These are phyloP conservation scores for Lentinula lateritia DNA, from an alignment of 768 basidiomycete species.

Conservation along the genomic window DNA sequence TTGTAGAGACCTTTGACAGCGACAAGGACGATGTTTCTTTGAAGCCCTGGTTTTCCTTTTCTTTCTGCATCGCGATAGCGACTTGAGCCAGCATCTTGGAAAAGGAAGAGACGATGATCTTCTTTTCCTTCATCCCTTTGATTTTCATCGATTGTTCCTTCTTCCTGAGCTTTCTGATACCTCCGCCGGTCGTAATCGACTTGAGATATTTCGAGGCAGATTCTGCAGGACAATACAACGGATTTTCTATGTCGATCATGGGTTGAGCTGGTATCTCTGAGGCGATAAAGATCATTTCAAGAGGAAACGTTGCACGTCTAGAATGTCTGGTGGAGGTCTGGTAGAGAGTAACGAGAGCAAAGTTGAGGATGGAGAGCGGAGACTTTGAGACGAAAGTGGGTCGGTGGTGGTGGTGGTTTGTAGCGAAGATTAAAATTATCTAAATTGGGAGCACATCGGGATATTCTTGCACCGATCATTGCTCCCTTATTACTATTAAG, in stretches of 20 bases:
- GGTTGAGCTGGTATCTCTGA: conserved; percentile 17
- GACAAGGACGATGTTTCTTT: background rate
- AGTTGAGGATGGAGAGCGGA: background rate
- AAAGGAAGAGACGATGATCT: conserved; percentile 1
- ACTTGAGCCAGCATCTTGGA: background rate
- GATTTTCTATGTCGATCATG: conserved; percentile 46
- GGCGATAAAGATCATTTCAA: background rate
- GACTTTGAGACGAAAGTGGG: background rate
- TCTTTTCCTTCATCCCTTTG: background rate
- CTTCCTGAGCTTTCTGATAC: conserved; percentile 1
- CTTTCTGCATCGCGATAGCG: background rate
- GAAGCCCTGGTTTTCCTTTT: background rate
- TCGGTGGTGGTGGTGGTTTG: background rate
- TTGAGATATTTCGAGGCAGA: conserved; percentile 41
- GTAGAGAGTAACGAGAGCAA: background rate
- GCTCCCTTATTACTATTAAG: no score
- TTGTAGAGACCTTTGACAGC: background rate
- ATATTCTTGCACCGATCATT: background rate
- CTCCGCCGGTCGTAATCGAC: conserved; percentile 29
- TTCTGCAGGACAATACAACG: conserved; percentile 51
- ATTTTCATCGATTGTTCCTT: background rate
- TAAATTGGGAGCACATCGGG: background rate
- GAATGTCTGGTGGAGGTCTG: background rate
- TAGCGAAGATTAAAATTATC: background rate
- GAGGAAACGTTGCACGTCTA: background rate